These are phyloP conservation scores for Cordyceps cicadae DNA, from an alignment of 2,329 filamentous ascomycete species.

Conservation along the genomic window DNA sequence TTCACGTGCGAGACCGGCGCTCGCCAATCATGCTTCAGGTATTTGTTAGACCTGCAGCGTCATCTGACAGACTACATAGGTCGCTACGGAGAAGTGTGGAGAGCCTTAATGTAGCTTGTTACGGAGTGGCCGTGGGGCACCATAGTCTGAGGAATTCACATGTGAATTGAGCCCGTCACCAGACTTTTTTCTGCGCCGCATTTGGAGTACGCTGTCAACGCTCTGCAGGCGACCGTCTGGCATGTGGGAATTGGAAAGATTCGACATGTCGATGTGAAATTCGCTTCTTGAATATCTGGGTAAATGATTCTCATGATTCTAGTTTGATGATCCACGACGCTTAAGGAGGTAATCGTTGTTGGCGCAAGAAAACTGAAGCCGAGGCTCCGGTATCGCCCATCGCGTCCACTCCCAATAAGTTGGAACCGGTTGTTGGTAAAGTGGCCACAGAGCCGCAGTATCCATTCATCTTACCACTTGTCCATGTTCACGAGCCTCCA, in stretches of 20 bases:
- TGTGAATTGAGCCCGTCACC: neutral
- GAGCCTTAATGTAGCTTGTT: neutral
- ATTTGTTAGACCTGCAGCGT: neutral
- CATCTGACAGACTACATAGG: constrained; percentile 5
- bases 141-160: constrained; percentile 1
- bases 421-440: neutral
- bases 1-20: constrained; percentile 6
- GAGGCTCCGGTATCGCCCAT: constrained; percentile 6
- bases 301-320: neutral
- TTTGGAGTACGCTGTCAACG: neutral
- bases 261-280: neutral
- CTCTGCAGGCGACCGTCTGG: neutral
- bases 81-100: constrained; percentile 5
- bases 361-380: neutral
- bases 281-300: neutral
- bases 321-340: neutral
- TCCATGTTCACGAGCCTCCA: neutral
- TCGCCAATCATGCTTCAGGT: constrained; percentile 5
- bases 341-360: neutral
- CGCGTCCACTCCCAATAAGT: neutral
- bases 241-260: constrained; percentile 6
- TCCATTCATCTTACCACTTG: neutral
- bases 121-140: neutral
- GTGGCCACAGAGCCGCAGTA: neutral
- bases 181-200: neutral